Base-by-base conservation (phyloP, 306 rosid genomes). In the Geum urbanum region DNA sequence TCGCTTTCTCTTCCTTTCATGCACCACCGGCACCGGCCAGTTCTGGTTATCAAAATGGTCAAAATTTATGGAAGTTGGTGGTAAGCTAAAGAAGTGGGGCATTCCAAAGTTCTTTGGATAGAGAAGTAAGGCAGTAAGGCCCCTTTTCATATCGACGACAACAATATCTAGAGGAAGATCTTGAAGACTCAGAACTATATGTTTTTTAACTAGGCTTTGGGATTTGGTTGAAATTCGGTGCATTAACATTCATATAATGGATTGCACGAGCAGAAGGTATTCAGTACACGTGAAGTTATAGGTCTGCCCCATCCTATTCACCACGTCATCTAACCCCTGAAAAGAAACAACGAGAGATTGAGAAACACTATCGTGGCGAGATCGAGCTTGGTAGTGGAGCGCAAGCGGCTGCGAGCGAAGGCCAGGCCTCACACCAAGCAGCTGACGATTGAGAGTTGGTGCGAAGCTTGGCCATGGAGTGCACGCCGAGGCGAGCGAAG, bases 1-100 rank as follows among this genome's bases (percentile, higher is more conserved):
- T 19, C 58, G n/a, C 56, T 56, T 40, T 76, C 73, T 74, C 72
- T 41, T 45, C 70, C 54, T 69, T 51, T 44, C 47, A 74, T 48
- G 81, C 50, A 74, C 79, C 82, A 73, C 54, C 66, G 82, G 65
- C 85, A 80, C 79, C 78, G 74, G 49, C 77, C 40, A 39, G 43
- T 53, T 66, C 67, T 62, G 74, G 35, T 39, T 47, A n/a, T 67
- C 41, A 22, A 45, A 24, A 69, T n/a, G 56, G 77, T 74, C 39
- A 27, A 22, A 47, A 14, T 49, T 67, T 70, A 54, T 73, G 70
- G 74, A 65, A 68, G 54, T 84, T 74, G 77, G 79, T 75, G 35
- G 40, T 66, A 24, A 59, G 22, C 70, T 39, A 73, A 77, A 56
- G 19, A 37, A 18, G 58, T 46, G 58, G 69, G 46, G 59, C 48